These are phyloP conservation scores for Trebouxiophyceae sp. DNA, from an alignment of 163 green algal species.

Conservation along the genomic window DNA sequence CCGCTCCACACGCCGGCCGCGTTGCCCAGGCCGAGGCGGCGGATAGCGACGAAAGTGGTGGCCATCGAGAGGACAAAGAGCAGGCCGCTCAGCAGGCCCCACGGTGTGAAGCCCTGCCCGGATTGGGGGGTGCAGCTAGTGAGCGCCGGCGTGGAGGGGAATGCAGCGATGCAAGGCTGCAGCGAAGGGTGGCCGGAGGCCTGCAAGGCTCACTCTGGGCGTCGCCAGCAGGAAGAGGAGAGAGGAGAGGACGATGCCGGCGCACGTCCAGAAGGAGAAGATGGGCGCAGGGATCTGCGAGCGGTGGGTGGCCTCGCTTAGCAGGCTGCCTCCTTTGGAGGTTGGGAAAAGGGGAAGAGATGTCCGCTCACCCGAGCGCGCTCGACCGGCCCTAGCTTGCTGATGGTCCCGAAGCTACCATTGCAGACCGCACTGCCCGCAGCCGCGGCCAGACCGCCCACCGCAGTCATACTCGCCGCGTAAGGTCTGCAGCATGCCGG, in stretches of 20 bases:
- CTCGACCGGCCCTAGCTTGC: slow-evolving; percentile 18
- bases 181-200: not conserved
- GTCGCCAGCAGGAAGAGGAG: slow-evolving; percentile 1
- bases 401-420: slow-evolving; percentile 24
- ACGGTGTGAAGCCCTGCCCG: slow-evolving; percentile 13
- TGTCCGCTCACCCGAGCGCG: too few species aligned
- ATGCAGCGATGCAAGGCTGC: not conserved
- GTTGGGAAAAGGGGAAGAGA: too few species aligned
- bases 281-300: slow-evolving; percentile 15
- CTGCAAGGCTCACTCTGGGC: not conserved
- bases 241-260: slow-evolving; percentile 19
- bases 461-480: too few species aligned
- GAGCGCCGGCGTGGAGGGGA: not conserved
- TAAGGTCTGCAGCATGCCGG: too few species aligned
- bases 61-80: slow-evolving; percentile 23
- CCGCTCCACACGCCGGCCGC: slow-evolving; percentile 25
- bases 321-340: too few species aligned
- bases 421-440: slow-evolving; percentile 19
- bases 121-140: not conserved
- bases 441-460: slow-evolving; percentile 7
- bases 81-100: slow-evolving; percentile 20
- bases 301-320: too few species aligned
- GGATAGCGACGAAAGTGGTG: slow-evolving; percentile 23
- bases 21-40: slow-evolving; percentile 13
- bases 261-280: slow-evolving; percentile 34